Evolutionary conservation across 2,329 filamentous ascomycete genomes (phyloP), one percentile per base, ranked within the genome.

Genomic region (Aureobasidium pullulans): DNA sequence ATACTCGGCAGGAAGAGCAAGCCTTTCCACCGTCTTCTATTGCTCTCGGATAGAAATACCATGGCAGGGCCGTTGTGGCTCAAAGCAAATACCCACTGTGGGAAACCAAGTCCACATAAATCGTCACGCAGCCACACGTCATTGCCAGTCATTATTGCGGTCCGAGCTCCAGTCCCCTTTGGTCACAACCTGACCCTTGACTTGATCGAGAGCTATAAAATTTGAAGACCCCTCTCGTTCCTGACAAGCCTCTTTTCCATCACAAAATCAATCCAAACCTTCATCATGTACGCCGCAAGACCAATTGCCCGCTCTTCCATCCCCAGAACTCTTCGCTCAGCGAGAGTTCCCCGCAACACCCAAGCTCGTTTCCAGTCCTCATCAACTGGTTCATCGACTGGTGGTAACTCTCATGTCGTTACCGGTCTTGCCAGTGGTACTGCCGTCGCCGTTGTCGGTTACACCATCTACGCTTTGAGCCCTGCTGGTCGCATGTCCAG

Each of bases 381-480:
- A 62, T 62, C 61, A 47, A 60, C 70, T 59, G 40, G 64, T 36
- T 48, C 66, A 47, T 23, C 65, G 59, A 50, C 67, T 34, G 42
- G 64, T 49, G 63, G 68, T 3, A 69, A 71, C 37, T 70, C 71
- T 31, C 72, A 72, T 61, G 76, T 81, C 1, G 68, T 76, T 43
- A 79, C 79, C 3, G 81, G 78, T 48, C 37, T 79, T 19, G 76
- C 77, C 39, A 81, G 81, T 57, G 80, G 78, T 19, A 69, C 71
- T 28, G 69, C 77, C 13, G 79, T 79, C 2, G 70, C 81, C 49
- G 60, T 70, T 2, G 73, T 75, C 6, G 78, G 77, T 34, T 83
- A 82, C 67, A 65, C 69, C 60, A 82, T 76, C 70, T 84, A 84
- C 70, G 72, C 79, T 53, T 78, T 78, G 68, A 82, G 80, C 4